Conservation (phyloP, 164 flowering plant species). For the Dillenia turbinata region DNA sequence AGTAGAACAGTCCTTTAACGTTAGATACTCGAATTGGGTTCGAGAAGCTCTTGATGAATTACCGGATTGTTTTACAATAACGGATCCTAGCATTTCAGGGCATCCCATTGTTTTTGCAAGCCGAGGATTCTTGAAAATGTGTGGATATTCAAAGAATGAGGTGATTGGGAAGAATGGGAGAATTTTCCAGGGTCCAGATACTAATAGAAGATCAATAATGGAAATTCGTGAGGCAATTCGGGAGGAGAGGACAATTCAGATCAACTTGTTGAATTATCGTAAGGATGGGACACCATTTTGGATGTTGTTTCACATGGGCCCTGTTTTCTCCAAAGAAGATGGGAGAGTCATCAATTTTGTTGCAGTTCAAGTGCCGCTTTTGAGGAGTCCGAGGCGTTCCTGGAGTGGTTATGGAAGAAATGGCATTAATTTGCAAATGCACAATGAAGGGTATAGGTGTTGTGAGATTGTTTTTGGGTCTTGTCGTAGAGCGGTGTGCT, state of each 20-base stretch:
- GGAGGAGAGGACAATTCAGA: slow-evolving; percentile 48
- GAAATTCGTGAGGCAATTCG: slow-evolving; percentile 80
- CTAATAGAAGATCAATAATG: slow-evolving; percentile 61
- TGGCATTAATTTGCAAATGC: slow-evolving; percentile 20
- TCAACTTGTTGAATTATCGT: slow-evolving; percentile 70
- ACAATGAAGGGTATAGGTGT: slow-evolving; percentile 27
- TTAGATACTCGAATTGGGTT: slow-evolving; percentile 48
- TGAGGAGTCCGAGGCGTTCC: slow-evolving; percentile 24
- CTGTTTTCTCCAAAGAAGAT: slow-evolving; percentile 60
- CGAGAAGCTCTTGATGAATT: slow-evolving; percentile 68
- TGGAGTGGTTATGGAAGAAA: slow-evolving; percentile 22
- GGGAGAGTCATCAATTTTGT: slow-evolving; percentile 75
- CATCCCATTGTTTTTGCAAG: slow-evolving; percentile 93
- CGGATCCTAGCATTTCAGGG: slow-evolving; percentile 80
- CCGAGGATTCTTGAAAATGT: slow-evolving; percentile 74
- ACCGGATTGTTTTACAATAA: slow-evolving; percentile 65
- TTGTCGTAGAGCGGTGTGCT: slow-evolving; percentile 71
- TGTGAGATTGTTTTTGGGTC: slow-evolving; percentile 48
- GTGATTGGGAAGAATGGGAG: slow-evolving; percentile 79
- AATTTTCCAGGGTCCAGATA: slow-evolving; percentile 77
- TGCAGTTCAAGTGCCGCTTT: slow-evolving; percentile 78
- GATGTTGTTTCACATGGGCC: slow-evolving; percentile 81
- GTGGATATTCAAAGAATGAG: slow-evolving; percentile 64
- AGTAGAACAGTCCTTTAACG: slow-evolving; percentile 45
- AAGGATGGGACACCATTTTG: slow-evolving; percentile 86